phyloP scores from a whole-genome alignment of 495 filamentous ascomycete genomes.

The Lepraria neglecta region DNA sequence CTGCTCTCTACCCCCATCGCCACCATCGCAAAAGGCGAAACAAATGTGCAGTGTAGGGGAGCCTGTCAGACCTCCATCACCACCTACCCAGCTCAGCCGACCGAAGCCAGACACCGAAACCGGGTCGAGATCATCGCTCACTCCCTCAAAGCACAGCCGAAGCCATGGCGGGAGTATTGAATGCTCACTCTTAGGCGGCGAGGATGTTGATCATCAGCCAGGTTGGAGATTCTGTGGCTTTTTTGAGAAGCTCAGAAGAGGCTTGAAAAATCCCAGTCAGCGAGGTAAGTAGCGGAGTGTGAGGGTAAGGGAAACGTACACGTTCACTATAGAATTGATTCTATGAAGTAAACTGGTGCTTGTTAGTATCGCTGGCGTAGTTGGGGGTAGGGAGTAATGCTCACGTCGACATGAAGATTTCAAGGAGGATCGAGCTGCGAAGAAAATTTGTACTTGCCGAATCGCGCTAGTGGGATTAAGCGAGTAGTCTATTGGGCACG shows the following conservation, averaged over 20 bases:
- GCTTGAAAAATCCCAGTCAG: too few species aligned
- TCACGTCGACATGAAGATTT: constrained; percentile 10
- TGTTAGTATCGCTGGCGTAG: too few species aligned
- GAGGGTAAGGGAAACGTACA: constrained; percentile 39
- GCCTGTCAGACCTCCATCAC: constrained; percentile 67
- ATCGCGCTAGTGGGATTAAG: constrained; percentile 3
- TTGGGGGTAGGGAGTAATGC: neutral
- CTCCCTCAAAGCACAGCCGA: constrained; percentile 37
- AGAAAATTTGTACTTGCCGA: neutral
- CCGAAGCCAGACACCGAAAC: constrained; percentile 56
- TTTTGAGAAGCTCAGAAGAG: constrained; percentile 42
- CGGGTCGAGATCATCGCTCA: constrained; percentile 66
- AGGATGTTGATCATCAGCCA: constrained; percentile 64
- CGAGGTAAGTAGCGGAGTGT: constrained; percentile 50
- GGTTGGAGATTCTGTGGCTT: constrained; percentile 70
- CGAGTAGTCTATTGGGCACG: neutral
- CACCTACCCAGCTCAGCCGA: constrained; percentile 58
- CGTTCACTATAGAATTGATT: constrained; percentile 90
- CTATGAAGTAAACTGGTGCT: constrained; percentile 45
- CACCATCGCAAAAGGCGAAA: neutral
- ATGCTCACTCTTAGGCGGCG: constrained; percentile 67
- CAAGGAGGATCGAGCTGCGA: neutral
- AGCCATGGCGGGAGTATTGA: constrained; percentile 46
- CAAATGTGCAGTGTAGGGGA: neutral
- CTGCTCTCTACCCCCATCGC: neutral